Percentiles rank a stretch among this genome's conserved stretches.
phyloP scores from a whole-genome alignment of 257 asterid genomes.

The Datura wrightii region DNA sequence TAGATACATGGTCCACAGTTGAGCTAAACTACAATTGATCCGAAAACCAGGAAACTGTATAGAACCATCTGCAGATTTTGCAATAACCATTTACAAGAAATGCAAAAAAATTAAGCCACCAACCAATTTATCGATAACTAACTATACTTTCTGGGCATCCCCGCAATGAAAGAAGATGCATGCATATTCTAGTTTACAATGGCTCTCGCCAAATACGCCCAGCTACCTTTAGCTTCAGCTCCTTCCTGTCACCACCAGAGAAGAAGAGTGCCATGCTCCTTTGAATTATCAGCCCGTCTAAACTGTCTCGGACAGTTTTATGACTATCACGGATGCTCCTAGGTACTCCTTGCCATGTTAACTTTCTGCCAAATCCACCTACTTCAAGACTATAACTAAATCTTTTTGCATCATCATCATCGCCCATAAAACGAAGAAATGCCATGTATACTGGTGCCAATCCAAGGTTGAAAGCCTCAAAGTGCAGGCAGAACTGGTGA shows the following conservation, averaged over 20 bases:
- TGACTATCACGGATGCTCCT: slow-evolving; percentile 54
- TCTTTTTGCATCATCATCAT: slow-evolving; percentile 44
- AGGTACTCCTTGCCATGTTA: slow-evolving; percentile 49
- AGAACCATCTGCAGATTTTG: background rate
- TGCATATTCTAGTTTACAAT: slow-evolving; percentile 1
- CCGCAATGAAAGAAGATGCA: slow-evolving; percentile 1
- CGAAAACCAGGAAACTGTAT: slow-evolving; percentile 18
- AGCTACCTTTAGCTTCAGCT: slow-evolving; percentile 46
- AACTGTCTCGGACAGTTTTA: slow-evolving; percentile 43
- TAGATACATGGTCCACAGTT: slow-evolving; percentile 27
- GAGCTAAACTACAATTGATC: slow-evolving; percentile 19
- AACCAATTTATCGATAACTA: slow-evolving; percentile 23
- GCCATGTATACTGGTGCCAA: slow-evolving; percentile 52
- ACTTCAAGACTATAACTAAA: slow-evolving; percentile 50
- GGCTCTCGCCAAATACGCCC: slow-evolving; percentile 47
- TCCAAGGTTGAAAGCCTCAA: slow-evolving; percentile 48
- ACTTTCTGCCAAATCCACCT: slow-evolving; percentile 47
- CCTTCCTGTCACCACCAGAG: slow-evolving; percentile 43
- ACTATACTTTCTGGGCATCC: slow-evolving; percentile 24
- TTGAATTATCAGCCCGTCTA: slow-evolving; percentile 48
- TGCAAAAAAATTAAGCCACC: slow-evolving; percentile 18
- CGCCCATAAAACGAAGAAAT: slow-evolving; percentile 51
- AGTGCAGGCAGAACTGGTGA: slow-evolving; percentile 47
- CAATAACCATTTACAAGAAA: slow-evolving; percentile 15
- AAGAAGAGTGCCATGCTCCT: slow-evolving; percentile 46